Evolutionary conservation across 345 rosid species (phyloP).

Genomic region (Populus pruinosa): DNA sequence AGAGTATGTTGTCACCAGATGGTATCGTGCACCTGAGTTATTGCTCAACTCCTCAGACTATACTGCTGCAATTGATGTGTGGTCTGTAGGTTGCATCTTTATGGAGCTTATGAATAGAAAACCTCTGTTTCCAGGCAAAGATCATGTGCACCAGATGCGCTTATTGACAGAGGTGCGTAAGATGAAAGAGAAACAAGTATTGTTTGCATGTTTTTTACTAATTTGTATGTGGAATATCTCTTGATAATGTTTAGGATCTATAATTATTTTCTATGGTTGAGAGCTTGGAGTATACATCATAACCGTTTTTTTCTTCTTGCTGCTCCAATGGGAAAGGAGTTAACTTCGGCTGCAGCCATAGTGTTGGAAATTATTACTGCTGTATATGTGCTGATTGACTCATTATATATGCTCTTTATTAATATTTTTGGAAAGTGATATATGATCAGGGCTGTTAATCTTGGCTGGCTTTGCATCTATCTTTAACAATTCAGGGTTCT

Average conservation of each 20-base stretch:
- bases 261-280: not conserved
- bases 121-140: slow-evolving; percentile 91
- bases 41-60: slow-evolving; percentile 84
- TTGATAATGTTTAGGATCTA: not conserved
- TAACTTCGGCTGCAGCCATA: not conserved
- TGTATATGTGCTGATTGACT: not conserved
- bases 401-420: not conserved
- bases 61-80: slow-evolving; percentile 90
- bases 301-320: not conserved
- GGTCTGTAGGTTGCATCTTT: slow-evolving; percentile 98
- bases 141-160: slow-evolving; percentile 94
- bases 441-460: not conserved
- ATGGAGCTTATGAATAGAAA: slow-evolving; percentile 97
- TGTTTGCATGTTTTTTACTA: not conserved
- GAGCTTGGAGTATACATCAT: not conserved
- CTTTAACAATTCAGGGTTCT: not conserved
- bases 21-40: slow-evolving; percentile 98
- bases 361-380: not conserved
- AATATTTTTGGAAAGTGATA: not conserved
- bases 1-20: slow-evolving; percentile 96
- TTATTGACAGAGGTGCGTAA: slow-evolving; percentile 72
- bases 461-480: not conserved
- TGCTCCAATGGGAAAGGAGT: not conserved
- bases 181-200: slow-evolving; percentile 1
- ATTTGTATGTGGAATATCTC: not conserved